A percentile compares a stretch with the other conserved stretches of the same genome.
phyloP scores from a whole-genome alignment of 768 basidiomycete species.

The Lyophyllum atratum region DNA sequence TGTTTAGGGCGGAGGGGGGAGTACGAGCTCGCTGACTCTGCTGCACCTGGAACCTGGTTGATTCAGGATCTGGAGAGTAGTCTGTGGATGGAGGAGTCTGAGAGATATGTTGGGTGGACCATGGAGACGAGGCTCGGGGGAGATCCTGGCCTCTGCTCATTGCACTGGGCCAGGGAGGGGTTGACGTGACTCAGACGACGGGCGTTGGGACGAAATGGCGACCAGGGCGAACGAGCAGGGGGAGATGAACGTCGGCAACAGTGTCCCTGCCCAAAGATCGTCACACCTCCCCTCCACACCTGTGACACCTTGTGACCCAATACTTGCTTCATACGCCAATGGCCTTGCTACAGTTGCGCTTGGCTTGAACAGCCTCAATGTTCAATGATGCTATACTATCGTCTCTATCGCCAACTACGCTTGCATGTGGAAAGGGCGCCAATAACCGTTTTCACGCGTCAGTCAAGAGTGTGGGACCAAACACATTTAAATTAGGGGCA shows the following conservation, averaged over 20 bases:
- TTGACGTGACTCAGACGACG: not conserved
- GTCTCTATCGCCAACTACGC: too few relatives aligned
- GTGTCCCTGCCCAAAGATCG: conserved; percentile 14
- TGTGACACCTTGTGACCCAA: conserved; percentile 15
- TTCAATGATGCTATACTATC: too few relatives aligned
- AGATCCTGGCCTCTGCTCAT: conserved; percentile 44
- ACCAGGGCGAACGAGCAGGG: conserved; percentile 1
- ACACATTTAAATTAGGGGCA: too few relatives aligned
- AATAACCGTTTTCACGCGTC: too few relatives aligned
- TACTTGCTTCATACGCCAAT: not conserved
- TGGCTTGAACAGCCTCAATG: not conserved
- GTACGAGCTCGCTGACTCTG: conserved; percentile 24
- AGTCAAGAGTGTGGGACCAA: too few relatives aligned
- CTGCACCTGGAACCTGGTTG: conserved; percentile 20
- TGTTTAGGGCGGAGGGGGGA: conserved; percentile 32
- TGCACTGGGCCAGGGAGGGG: conserved; percentile 8
- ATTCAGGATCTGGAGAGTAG: conserved; percentile 26
- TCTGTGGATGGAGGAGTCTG: conserved; percentile 21
- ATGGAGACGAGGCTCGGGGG: conserved; percentile 33
- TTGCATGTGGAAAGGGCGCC: too few relatives aligned
- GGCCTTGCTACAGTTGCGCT: not conserved
- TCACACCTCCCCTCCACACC: conserved; percentile 7
- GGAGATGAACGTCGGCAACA: conserved; percentile 12
- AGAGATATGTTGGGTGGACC: conserved; percentile 31
- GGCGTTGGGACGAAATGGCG: not conserved